phyloP scores from a whole-genome alignment of 2,329 filamentous ascomycete genomes.

The Thyridium curvatum region DNA sequence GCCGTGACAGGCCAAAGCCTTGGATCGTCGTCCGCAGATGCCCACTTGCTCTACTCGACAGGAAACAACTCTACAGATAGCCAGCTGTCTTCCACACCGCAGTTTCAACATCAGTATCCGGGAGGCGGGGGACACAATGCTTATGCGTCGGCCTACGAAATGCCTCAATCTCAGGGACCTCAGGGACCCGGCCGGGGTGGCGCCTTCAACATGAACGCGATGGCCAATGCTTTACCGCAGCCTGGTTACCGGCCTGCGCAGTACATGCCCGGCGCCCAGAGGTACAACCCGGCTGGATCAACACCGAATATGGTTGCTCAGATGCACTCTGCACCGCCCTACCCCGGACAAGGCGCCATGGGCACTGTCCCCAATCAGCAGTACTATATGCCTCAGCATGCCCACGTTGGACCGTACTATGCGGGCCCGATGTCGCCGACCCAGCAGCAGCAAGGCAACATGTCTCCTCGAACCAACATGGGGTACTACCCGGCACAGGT shows the following conservation, averaged over 20 bases:
- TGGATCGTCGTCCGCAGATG: constrained; percentile 1
- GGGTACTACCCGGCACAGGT: constrained; percentile 37
- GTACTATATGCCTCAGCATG: constrained; percentile 41
- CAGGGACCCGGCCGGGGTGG: too few relatives aligned
- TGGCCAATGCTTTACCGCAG: constrained; percentile 2
- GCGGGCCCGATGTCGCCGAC: constrained; percentile 28
- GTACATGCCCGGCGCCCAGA: not conserved
- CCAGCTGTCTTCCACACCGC: too few relatives aligned
- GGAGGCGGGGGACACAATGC: too few relatives aligned
- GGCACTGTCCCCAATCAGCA: constrained; percentile 19
- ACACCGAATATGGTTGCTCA: constrained; percentile 31
- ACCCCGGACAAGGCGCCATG: constrained; percentile 16
- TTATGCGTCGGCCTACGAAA: too few relatives aligned
- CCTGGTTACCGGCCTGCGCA: constrained; percentile 2
- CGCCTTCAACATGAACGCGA: constrained; percentile 4
- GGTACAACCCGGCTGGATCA: not conserved
- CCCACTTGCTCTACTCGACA: too few relatives aligned
- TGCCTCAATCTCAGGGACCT: too few relatives aligned
- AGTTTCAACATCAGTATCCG: too few relatives aligned
- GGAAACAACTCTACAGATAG: too few relatives aligned
- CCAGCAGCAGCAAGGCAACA: constrained; percentile 22
- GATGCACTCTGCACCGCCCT: constrained; percentile 17
- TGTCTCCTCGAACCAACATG: constrained; percentile 30
- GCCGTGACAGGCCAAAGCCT: constrained; percentile 8
- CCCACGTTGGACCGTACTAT: constrained; percentile 38